phyloP scores from a whole-genome alignment of 805 yeast species.

The Yamadazyma akitaensis region DNA sequence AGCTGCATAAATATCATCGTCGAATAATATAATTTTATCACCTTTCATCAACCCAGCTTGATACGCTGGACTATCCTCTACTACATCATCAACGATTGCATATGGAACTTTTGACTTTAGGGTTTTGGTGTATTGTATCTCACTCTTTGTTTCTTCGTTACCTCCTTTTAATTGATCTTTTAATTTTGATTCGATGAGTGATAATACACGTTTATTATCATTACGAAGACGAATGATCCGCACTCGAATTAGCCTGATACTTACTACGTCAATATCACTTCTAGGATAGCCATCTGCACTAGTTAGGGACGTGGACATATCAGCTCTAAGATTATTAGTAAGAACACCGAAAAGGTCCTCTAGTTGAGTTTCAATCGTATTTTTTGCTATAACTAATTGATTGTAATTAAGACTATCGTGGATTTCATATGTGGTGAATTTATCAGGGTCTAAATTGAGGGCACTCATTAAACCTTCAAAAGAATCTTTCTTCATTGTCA shows the following conservation, averaged over 20 bases:
- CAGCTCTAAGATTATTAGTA: slow-evolving; percentile 41
- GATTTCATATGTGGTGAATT: slow-evolving; percentile 7
- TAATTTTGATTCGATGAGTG: slow-evolving; percentile 46
- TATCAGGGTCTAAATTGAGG: slow-evolving; percentile 11
- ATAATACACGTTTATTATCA: slow-evolving; percentile 55
- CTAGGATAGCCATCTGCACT: slow-evolving; percentile 84
- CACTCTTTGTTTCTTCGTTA: slow-evolving; percentile 2
- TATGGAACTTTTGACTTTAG: slow-evolving; percentile 40
- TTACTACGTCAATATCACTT: slow-evolving; percentile 73
- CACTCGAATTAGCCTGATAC: slow-evolving; percentile 57
- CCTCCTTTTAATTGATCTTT: slow-evolving; percentile 35
- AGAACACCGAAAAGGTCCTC: slow-evolving; percentile 40
- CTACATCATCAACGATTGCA: slow-evolving; percentile 52
- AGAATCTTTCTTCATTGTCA: slow-evolving; percentile 13
- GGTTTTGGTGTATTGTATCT: neutral
- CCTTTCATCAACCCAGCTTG: slow-evolving; percentile 48
- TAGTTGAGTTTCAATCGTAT: slow-evolving; percentile 25
- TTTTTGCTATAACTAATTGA: slow-evolving; percentile 12
- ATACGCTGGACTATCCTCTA: slow-evolving; percentile 53
- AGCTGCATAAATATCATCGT: slow-evolving; percentile 45
- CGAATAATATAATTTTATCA: slow-evolving; percentile 57
- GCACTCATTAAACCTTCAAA: slow-evolving; percentile 16
- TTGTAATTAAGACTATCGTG: slow-evolving; percentile 13
- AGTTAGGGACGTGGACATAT: slow-evolving; percentile 63
- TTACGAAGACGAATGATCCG: slow-evolving; percentile 66